These are phyloP conservation scores for Rhizodiscina lignyota DNA, from an alignment of 495 filamentous ascomycete species.

Conservation along the genomic window DNA sequence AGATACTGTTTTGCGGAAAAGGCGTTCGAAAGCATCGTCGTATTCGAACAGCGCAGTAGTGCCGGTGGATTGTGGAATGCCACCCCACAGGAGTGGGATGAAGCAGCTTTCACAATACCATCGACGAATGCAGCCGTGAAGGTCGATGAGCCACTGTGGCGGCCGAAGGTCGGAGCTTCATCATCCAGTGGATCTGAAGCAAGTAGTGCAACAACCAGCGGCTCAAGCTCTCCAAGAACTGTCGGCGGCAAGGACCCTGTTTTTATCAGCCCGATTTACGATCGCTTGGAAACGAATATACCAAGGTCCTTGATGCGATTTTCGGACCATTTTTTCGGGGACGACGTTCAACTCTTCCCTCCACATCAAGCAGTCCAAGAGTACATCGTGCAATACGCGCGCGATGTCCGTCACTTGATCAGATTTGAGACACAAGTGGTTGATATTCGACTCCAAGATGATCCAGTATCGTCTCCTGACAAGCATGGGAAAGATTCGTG, in stretches of 20 bases:
- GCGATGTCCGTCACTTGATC: slow-evolving; percentile 39
- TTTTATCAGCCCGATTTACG: slow-evolving; percentile 64
- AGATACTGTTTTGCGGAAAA: too few relatives aligned
- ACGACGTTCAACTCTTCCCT: slow-evolving; percentile 54
- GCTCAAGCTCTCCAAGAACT: too few relatives aligned
- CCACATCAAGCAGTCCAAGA: slow-evolving; percentile 43
- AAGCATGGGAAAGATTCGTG: slow-evolving; percentile 20
- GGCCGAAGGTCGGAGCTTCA: neutral
- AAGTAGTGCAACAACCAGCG: neutral
- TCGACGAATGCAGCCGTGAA: slow-evolving; percentile 17
- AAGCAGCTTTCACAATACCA: slow-evolving; percentile 17
- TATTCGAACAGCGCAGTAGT: slow-evolving; percentile 65
- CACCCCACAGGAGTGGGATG: slow-evolving; percentile 20
- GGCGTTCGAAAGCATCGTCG: slow-evolving; percentile 48
- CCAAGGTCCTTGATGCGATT: slow-evolving; percentile 68
- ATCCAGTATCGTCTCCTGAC: neutral
- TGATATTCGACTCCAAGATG: slow-evolving; percentile 23
- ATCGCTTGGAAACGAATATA: slow-evolving; percentile 70
- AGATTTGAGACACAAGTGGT: slow-evolving; percentile 40
- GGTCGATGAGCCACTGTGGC: slow-evolving; percentile 14
- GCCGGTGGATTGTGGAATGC: slow-evolving; percentile 80
- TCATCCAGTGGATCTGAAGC: neutral
- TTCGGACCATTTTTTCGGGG: slow-evolving; percentile 50
- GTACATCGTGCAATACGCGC: slow-evolving; percentile 61
- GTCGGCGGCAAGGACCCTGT: neutral